Evolutionary conservation across 2,329 filamentous ascomycete genomes (phyloP).

Genomic region (Tolypocladium ovalisporum): DNA sequence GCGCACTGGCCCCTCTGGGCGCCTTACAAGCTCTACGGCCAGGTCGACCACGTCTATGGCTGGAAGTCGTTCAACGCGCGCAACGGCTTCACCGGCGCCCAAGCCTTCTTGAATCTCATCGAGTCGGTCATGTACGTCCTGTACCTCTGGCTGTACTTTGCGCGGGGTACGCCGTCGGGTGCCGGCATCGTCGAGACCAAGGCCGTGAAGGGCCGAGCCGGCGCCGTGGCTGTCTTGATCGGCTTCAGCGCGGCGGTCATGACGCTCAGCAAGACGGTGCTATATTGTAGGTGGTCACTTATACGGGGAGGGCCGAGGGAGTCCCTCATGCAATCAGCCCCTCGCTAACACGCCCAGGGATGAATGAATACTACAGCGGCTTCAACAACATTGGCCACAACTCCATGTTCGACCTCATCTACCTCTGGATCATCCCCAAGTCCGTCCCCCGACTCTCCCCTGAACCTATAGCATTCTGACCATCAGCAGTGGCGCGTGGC

Average conservation of each 20-base stretch:
- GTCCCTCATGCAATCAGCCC: not conserved
- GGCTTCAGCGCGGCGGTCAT: slow-evolving; percentile 45
- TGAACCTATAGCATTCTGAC: not conserved
- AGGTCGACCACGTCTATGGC: slow-evolving; percentile 73
- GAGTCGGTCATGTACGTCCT: slow-evolving; percentile 55
- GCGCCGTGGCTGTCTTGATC: slow-evolving; percentile 33
- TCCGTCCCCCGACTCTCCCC: slow-evolving; percentile 20
- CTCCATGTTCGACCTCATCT: slow-evolving; percentile 27
- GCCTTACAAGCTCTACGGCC: slow-evolving; percentile 72
- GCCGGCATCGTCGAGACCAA: slow-evolving; percentile 14
- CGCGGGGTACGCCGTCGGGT: slow-evolving; percentile 3
- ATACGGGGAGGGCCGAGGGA: not conserved
- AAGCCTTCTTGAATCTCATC: slow-evolving; percentile 56
- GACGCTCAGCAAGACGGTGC: slow-evolving; percentile 50
- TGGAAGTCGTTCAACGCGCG: slow-evolving; percentile 55
- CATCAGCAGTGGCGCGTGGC: slow-evolving; percentile 39
- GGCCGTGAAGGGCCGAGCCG: slow-evolving; percentile 29
- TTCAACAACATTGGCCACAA: slow-evolving; percentile 51
- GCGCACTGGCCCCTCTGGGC: slow-evolving; percentile 63
- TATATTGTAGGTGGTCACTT: slow-evolving; percentile 39
- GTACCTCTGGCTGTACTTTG: slow-evolving; percentile 36
- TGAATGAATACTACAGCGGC: slow-evolving; percentile 44
- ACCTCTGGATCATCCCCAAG: slow-evolving; percentile 50
- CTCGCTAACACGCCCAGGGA: slow-evolving; percentile 25
- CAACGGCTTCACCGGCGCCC: slow-evolving; percentile 69